Conservation (phyloP, 116 monocot genomes). For the Zostera marina region DNA sequence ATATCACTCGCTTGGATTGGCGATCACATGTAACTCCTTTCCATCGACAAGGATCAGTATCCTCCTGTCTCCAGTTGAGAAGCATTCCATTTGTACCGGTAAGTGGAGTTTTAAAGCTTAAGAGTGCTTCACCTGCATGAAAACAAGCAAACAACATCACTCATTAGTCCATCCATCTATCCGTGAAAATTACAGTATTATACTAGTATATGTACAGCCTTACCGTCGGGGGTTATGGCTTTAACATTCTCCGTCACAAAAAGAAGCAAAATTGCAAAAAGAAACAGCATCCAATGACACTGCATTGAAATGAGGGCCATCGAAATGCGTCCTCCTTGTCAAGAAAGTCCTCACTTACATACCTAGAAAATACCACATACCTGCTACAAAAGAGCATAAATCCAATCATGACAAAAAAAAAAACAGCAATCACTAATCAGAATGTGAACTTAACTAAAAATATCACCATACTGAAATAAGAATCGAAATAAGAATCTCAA, state of each 20-base stretch:
- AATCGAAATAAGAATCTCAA: too few relatives aligned
- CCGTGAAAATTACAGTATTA: background rate
- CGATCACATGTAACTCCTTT: constrained; percentile 66
- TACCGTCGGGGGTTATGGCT: constrained; percentile 19
- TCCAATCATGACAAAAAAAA: background rate
- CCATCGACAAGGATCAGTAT: constrained; percentile 86
- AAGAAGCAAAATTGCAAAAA: background rate
- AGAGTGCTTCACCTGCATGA: background rate
- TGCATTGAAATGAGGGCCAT: background rate
- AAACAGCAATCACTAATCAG: background rate
- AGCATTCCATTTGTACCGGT: constrained; percentile 12
- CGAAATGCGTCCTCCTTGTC: background rate
- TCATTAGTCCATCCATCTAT: too few relatives aligned
- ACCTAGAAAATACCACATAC: background rate
- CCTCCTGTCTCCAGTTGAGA: constrained; percentile 75
- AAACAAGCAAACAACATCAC: background rate
- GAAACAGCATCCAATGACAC: background rate
- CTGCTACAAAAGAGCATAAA: background rate
- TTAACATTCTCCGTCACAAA: background rate
- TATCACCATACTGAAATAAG: background rate
- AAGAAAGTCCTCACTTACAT: constrained; percentile 4
- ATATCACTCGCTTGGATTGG: constrained; percentile 57
- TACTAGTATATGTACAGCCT: background rate
- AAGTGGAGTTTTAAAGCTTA: background rate
- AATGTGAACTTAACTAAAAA: background rate